phyloP scores from a whole-genome alignment of 2,329 filamentous ascomycete genomes.

The Ciborinia camelliae region DNA sequence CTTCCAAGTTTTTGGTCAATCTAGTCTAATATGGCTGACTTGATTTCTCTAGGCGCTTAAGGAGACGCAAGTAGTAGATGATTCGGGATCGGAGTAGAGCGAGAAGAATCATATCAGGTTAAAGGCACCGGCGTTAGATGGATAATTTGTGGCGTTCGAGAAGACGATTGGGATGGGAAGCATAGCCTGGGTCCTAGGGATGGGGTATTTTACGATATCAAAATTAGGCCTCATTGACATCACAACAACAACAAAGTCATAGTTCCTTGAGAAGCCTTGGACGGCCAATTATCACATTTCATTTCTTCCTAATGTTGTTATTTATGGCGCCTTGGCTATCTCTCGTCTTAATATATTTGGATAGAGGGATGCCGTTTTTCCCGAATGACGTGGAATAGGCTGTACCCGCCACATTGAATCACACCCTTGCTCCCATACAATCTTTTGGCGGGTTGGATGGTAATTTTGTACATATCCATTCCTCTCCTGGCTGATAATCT shows the following conservation, averaged over 20 bases:
- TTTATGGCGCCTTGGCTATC: not conserved
- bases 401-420: not conserved
- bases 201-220: not conserved
- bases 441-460: not conserved
- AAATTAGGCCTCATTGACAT: not conserved
- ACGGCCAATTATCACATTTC: not conserved
- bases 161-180: too few relatives aligned
- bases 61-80: slow-evolving; percentile 33
- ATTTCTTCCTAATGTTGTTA: not conserved
- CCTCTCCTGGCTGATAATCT: not conserved
- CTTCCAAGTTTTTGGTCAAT: slow-evolving; percentile 8
- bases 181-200: not conserved
- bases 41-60: slow-evolving; percentile 30
- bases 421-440: too few relatives aligned
- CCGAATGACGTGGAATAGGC: not conserved
- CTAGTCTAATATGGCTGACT: slow-evolving; percentile 14
- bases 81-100: slow-evolving; percentile 20
- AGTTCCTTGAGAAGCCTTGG: not conserved
- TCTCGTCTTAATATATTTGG: not conserved
- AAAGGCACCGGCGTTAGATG: not conserved
- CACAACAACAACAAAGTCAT: not conserved
- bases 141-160: not conserved
- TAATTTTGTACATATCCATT: slow-evolving; percentile 9
- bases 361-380: not conserved
- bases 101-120: not conserved